These are phyloP conservation scores for Fusarium penzigii DNA, from an alignment of 2,329 filamentous ascomycete species.

Conservation along the genomic window DNA sequence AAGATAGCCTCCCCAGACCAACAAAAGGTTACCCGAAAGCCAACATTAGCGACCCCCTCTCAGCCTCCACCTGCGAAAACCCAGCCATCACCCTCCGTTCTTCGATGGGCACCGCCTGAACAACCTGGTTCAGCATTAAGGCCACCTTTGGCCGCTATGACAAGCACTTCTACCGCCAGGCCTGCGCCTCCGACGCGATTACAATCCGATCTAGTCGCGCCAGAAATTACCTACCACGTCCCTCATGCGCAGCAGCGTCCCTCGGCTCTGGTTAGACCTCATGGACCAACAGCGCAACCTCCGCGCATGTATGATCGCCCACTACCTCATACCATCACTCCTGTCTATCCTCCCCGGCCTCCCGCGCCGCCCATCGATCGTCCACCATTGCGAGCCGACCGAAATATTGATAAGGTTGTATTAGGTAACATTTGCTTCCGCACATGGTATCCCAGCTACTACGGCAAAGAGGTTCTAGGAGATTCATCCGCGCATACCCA, in stretches of 20 bases:
- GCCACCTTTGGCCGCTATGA: slow-evolving; percentile 21
- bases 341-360: slow-evolving; percentile 39
- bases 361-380: slow-evolving; percentile 29
- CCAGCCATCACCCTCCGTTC: slow-evolving; percentile 16
- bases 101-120: slow-evolving; percentile 30
- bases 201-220: slow-evolving; percentile 39
- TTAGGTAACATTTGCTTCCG: slow-evolving; percentile 82
- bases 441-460: slow-evolving; percentile 93
- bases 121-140: slow-evolving; percentile 17
- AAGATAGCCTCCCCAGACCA: slow-evolving; percentile 14
- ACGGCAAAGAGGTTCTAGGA: slow-evolving; percentile 69
- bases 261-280: slow-evolving; percentile 36
- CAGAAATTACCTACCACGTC: slow-evolving; percentile 44
- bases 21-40: slow-evolving; percentile 23
- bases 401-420: slow-evolving; percentile 85
- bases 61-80: slow-evolving; percentile 9
- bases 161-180: slow-evolving; percentile 18
- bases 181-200: slow-evolving; percentile 22
- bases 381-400: slow-evolving; percentile 52
- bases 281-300: slow-evolving; percentile 35
- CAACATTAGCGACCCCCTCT: slow-evolving; percentile 9
- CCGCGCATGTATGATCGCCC: slow-evolving; percentile 33
- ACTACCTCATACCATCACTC: slow-evolving; percentile 32
- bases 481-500: slow-evolving; percentile 41
- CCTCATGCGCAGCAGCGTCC: slow-evolving; percentile 34